phyloP scores from a whole-genome alignment of 2,329 filamentous ascomycete genomes.

The Penicillium sp. region DNA sequence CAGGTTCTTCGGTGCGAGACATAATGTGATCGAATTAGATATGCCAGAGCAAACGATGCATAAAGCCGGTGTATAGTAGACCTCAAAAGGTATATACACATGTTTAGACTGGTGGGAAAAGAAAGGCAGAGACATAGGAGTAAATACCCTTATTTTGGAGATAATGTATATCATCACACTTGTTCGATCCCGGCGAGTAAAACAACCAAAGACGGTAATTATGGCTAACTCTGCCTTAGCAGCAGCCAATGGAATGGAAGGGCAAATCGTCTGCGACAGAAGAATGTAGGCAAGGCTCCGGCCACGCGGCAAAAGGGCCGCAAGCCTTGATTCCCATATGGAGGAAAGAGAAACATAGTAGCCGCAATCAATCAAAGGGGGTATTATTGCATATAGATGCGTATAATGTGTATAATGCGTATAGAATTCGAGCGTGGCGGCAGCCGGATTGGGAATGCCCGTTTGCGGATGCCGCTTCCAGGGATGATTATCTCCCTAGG shows the following conservation, averaged over 20 bases:
- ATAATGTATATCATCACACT: not conserved
- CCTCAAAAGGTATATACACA: conserved; percentile 2
- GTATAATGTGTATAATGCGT: not conserved
- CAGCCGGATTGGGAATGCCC: conserved; percentile 7
- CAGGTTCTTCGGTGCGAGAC: conserved; percentile 18
- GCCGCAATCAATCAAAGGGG: conserved; percentile 5
- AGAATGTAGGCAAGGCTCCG: conserved; percentile 17
- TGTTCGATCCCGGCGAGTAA: conserved; percentile 8
- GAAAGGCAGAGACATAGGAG: not conserved
- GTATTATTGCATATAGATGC: not conserved
- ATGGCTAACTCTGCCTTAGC: conserved; percentile 10
- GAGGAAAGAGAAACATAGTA: conserved; percentile 8
- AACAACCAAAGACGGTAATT: not conserved
- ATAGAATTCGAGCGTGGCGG: not conserved
- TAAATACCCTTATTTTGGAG: conserved; percentile 4
- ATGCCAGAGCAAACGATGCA: not conserved
- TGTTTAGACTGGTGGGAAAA: conserved; percentile 2
- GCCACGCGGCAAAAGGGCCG: conserved; percentile 18
- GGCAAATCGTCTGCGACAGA: conserved; percentile 17
- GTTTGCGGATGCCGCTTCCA: conserved; percentile 17
- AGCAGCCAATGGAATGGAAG: conserved; percentile 16
- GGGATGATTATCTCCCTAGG: not conserved
- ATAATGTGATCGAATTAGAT: conserved; percentile 6
- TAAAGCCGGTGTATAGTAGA: conserved; percentile 1
- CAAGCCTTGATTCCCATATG: not conserved